Conservation (phyloP, 176 grass and related monocot species). For the Pontederia paniculata region DNA sequence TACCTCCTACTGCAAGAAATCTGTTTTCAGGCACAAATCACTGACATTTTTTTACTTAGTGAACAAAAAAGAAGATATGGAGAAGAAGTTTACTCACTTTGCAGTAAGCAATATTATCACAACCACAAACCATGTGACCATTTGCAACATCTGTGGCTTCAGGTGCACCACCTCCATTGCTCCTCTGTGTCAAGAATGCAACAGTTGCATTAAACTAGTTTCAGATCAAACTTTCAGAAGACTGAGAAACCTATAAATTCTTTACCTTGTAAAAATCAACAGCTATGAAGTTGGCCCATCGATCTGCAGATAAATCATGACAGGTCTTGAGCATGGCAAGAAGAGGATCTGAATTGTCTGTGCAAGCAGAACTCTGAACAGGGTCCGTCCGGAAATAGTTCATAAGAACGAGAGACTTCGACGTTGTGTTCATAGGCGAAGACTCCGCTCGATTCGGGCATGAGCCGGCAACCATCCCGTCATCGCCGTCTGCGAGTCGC, state of each 20-base stretch:
- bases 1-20: no score
- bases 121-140: slow-evolving; percentile 64
- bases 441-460: slow-evolving; percentile 50
- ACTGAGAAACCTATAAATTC: neutral
- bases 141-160: slow-evolving; percentile 63
- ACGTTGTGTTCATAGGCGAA: slow-evolving; percentile 31
- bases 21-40: no score
- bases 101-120: slow-evolving; percentile 56
- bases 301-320: slow-evolving; percentile 51
- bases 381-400: slow-evolving; percentile 82
- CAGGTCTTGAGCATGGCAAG: slow-evolving; percentile 74
- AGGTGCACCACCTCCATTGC: slow-evolving; percentile 66
- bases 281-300: slow-evolving; percentile 93
- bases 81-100: slow-evolving; percentile 21
- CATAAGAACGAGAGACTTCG: slow-evolving; percentile 54
- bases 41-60: neutral
- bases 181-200: slow-evolving; percentile 32
- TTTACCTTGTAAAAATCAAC: slow-evolving; percentile 94
- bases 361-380: slow-evolving; percentile 25
- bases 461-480: slow-evolving; percentile 21
- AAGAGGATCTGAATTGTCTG: slow-evolving; percentile 55
- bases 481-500: slow-evolving; percentile 42
- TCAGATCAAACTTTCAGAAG: slow-evolving; percentile 2
- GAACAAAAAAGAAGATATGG: neutral
- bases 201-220: neutral